These are phyloP conservation scores for Phaeosphaeriaceae sp. DNA, from an alignment of 2,329 filamentous ascomycete species.

Conservation along the genomic window DNA sequence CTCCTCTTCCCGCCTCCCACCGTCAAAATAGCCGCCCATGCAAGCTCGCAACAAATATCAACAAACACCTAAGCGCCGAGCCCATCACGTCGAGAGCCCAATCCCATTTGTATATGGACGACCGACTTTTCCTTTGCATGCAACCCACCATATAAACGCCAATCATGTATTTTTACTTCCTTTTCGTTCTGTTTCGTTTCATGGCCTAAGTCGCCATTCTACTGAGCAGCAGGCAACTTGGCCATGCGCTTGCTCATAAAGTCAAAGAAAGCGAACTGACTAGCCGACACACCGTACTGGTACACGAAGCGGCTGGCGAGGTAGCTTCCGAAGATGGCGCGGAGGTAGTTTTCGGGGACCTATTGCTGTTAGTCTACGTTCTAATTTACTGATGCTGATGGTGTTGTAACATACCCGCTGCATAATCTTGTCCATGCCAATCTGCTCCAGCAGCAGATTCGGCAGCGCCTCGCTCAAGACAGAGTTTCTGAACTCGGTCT, in stretches of 20 bases:
- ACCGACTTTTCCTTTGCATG: background rate
- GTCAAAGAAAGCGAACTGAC: constrained; percentile 98
- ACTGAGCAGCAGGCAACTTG: constrained; percentile 27
- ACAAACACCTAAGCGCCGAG: background rate
- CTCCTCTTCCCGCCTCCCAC: background rate
- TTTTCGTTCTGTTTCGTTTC: background rate
- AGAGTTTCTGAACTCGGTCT: constrained; percentile 76
- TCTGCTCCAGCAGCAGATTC: constrained; percentile 81
- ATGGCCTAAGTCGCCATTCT: background rate
- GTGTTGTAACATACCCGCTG: constrained; percentile 65
- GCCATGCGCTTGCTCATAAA: constrained; percentile 67
- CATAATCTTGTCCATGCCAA: constrained; percentile 88
- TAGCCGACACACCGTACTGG: constrained; percentile 88
- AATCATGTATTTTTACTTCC: background rate
- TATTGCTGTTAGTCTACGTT: constrained; percentile 38
- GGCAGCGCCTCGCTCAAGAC: constrained; percentile 88
- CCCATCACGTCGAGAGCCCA: background rate
- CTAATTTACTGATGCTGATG: background rate
- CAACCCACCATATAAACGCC: background rate
- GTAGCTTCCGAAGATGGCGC: constrained; percentile 95
- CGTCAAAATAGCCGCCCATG: background rate
- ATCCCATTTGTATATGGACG: background rate
- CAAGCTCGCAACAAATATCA: background rate
- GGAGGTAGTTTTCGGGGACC: constrained; percentile 89
- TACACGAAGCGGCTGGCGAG: constrained; percentile 96